These are phyloP conservation scores for Boletus bicolor DNA, from an alignment of 768 basidiomycete species.

Conservation along the genomic window DNA sequence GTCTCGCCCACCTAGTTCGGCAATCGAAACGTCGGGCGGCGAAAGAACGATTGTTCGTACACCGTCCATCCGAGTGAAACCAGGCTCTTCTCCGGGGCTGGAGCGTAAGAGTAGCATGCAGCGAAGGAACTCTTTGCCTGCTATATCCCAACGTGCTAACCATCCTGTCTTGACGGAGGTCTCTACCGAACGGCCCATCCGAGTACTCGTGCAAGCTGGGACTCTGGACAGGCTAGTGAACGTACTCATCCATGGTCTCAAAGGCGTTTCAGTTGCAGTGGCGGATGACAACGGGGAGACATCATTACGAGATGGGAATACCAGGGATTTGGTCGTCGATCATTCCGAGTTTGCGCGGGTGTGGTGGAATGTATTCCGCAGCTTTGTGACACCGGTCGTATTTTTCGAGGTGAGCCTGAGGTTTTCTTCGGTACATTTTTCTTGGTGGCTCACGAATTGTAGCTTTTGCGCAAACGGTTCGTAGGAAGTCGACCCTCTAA, in stretches of 20 bases:
- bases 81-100: constrained; percentile 60
- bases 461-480: constrained; percentile 79
- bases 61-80: constrained; percentile 78
- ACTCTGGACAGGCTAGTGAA: constrained; percentile 72
- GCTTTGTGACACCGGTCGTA: constrained; percentile 75
- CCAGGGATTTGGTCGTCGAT: constrained; percentile 70
- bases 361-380: constrained; percentile 84
- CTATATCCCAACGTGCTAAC: constrained; percentile 60
- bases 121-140: constrained; percentile 75
- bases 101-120: constrained; percentile 78
- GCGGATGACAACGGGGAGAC: constrained; percentile 88
- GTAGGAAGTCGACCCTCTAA: constrained; percentile 45
- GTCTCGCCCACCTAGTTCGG: constrained; percentile 70
- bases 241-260: constrained; percentile 73
- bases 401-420: constrained; percentile 71
- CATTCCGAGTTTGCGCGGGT: constrained; percentile 67
- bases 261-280: constrained; percentile 73
- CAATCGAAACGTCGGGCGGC: constrained; percentile 38
- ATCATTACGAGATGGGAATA: constrained; percentile 69
- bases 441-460: constrained; percentile 1
- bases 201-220: constrained; percentile 76
- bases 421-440: neutral
- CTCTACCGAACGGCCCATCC: constrained; percentile 66
- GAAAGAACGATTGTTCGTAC: constrained; percentile 50
- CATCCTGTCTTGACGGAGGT: constrained; percentile 58